A percentile compares a stretch with the other conserved stretches of the same genome.
These are phyloP conservation scores for Chenopodium formosanum DNA, from an alignment of 148 eudicot species.

Conservation along the genomic window DNA sequence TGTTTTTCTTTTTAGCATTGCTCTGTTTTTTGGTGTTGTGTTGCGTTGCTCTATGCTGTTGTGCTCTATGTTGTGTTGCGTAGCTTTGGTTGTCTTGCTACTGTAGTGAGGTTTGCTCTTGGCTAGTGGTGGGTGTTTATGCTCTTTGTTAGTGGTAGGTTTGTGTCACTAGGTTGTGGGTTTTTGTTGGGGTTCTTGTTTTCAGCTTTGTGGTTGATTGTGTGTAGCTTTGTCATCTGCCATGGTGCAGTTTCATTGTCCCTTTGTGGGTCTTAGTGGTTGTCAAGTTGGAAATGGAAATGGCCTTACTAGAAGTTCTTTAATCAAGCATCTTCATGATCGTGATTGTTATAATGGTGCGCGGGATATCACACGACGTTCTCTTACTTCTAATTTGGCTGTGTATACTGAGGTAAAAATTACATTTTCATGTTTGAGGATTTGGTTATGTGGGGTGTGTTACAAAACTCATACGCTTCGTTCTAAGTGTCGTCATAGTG, in stretches of 20 bases:
- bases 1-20: no score
- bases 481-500: neutral
- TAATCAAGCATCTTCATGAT: neutral
- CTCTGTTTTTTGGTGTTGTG: no score
- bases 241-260: neutral
- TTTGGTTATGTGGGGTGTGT: neutral
- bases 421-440: neutral
- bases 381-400: neutral
- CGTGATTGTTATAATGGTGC: neutral
- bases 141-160: no score
- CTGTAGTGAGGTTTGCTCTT: no score
- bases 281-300: neutral
- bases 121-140: no score
- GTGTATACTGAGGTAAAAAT: neutral
- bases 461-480: neutral
- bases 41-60: no score
- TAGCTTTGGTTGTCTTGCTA: no score
- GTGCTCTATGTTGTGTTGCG: no score
- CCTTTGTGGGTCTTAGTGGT: neutral
- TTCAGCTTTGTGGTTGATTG: no score
- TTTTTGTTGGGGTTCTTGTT: no score
- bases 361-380: neutral
- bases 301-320: neutral
- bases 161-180: no score
- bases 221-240: no score